phyloP scores from a whole-genome alignment of 2,329 filamentous ascomycete genomes.

The Mariannaea elegans region DNA sequence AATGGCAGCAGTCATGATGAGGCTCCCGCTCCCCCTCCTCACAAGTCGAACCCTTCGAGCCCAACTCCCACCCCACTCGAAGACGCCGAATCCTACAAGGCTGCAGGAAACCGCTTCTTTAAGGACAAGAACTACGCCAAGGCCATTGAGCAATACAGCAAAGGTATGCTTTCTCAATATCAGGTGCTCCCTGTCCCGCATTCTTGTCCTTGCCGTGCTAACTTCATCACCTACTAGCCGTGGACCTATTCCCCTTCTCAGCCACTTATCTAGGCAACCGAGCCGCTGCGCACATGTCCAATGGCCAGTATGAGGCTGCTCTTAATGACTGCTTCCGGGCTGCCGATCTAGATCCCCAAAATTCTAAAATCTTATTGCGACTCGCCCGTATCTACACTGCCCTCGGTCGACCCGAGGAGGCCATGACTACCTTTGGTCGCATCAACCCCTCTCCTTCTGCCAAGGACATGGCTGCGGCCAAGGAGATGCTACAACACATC shows the following conservation, averaged over 20 bases:
- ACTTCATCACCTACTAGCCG: slow-evolving; percentile 64
- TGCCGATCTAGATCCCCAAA: slow-evolving; percentile 83
- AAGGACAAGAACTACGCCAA: slow-evolving; percentile 90
- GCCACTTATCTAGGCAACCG: slow-evolving; percentile 94
- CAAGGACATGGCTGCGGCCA: slow-evolving; percentile 85
- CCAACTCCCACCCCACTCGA: slow-evolving; percentile 66
- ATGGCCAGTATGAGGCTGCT: slow-evolving; percentile 79
- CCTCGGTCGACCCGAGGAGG: slow-evolving; percentile 86
- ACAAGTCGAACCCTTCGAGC: slow-evolving; percentile 71
- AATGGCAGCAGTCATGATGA: slow-evolving; percentile 54
- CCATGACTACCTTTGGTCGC: slow-evolving; percentile 80
- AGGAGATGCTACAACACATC: slow-evolving; percentile 85
- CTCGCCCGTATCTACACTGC: slow-evolving; percentile 90
- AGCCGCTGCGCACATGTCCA: slow-evolving; percentile 92
- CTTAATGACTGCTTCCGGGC: slow-evolving; percentile 88
- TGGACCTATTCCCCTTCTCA: slow-evolving; percentile 85
- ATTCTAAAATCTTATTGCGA: slow-evolving; percentile 87
- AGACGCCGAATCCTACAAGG: slow-evolving; percentile 91
- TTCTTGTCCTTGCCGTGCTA: slow-evolving; percentile 24
- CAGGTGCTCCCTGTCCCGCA: slow-evolving; percentile 3
- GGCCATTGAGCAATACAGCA: slow-evolving; percentile 92
- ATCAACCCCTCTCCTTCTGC: slow-evolving; percentile 83
- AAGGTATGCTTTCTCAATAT: slow-evolving; percentile 69
- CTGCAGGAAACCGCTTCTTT: slow-evolving; percentile 94
- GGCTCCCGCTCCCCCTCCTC: slow-evolving; percentile 74